Base-by-base conservation (phyloP, 176 grass and related monocot genomes). In the Dactylis glomerata region DNA sequence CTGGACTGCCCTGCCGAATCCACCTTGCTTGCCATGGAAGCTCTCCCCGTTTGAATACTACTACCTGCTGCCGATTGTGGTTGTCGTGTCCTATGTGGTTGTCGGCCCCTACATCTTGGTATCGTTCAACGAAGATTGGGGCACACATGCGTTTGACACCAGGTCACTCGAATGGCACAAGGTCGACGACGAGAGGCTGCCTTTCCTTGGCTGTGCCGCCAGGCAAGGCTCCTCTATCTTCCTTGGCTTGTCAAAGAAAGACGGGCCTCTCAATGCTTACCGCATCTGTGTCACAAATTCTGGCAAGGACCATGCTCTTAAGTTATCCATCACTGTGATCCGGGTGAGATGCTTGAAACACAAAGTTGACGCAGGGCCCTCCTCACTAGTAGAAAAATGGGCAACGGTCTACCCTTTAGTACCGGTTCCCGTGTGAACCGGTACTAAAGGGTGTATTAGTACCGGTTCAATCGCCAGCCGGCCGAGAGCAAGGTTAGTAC, bases 101-200 rank as follows among this genome's bases (percentile, higher is more conserved):
- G 62, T 81, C 1, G 20, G 12, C 61, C 2, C 12, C 61, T 81
- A 26, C 62, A 26, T 81, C n/a, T 3, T 81, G 61, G 62, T 81
- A 17, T 81, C 78, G 1, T 81, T 68, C 78, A 68, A 81, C 24
- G 17, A 51, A 3, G 5, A 2, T 0, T 81, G 78, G 59, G 78
- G 78, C 62, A 68, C 78, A 0, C 16, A 49, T 23, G 78, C 41
- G 24, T 51, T 81, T 1, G 78, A 81, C 44, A 81, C 78, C 61
- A 37, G 4, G 6, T 51, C 44, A 17, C 1, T 42, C 10, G 11
- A 82, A 38, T 83, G 81, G 81, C 68, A 74, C 52, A 34, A 62
- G 68, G 40, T 83, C 2, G 19, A 73, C 11, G 11, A 58, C 26
- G 1, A 44, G 17, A 16, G 2, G 36, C 38, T 83, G 26, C 81